Evolutionary conservation across 2,329 filamentous ascomycete species (phyloP), one percentile per base, ranked within the genome.

Genomic region (Capronia epimyces): DNA sequence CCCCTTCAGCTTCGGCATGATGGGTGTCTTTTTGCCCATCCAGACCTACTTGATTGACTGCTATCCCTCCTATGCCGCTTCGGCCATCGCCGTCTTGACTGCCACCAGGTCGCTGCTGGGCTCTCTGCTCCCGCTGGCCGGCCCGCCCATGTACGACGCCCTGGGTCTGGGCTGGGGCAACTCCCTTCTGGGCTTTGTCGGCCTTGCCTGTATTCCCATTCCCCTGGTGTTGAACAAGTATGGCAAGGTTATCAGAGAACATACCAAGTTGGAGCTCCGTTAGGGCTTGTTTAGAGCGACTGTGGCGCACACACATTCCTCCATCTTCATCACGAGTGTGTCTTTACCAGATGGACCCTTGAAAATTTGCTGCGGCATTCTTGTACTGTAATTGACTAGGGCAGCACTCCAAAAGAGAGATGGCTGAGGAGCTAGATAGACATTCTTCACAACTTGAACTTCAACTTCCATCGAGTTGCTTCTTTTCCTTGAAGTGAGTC

Each of bases 41-140:
- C 36, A 39, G 16, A 46, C 79, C 2, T 85, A 85, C 58, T 71
- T 84, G 1, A 75, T 85, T 13, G 80, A 84, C 47, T 67, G 70
- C 0, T 77, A 71, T 53, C 71, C 72, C 0, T 63, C 69, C 1
- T 74, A 73, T 46, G 71, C 75, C 0, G 75, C 75, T 0, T 70
- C 66, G 46, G 76, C 75, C 0, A 74, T 77, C 36, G 79, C 77
- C 0, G 79, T 77, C 0, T 76, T 76, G 10, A 76, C 77, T 0
- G 73, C 82, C 2, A 67, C 81, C 24, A 69, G 79, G 22, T 79
- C 74, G 1, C 66, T 83, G 46, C 71, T 75, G 0, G 80, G 78
- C 0, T 80, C 81, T 4, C 67, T 80, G 0, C 74, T 85, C 1
- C 82, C 83, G 0, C 68, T 86, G 1, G 81, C 81, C 9, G 82